Evolutionary conservation across 202 grass and related monocot genomes (phyloP).

Genomic region (Musa balbisiana): DNA sequence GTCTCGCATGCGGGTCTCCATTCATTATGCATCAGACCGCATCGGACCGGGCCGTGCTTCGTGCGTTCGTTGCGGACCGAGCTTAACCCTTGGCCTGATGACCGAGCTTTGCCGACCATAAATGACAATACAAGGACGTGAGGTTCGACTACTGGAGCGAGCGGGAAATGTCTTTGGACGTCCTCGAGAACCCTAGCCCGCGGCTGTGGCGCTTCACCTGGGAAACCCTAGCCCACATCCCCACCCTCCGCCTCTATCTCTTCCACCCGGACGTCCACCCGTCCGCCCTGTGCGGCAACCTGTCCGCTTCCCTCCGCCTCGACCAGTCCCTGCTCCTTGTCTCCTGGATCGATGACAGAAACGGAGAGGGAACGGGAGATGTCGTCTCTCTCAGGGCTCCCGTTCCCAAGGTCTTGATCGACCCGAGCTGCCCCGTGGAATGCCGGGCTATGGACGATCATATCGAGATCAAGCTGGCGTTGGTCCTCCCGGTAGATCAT

Average conservation of each 20-base stretch:
- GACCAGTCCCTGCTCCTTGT: slow-evolving; percentile 49
- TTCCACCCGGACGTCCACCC: slow-evolving; percentile 28
- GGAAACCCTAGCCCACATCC: slow-evolving; percentile 59
- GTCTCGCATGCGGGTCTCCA: too few species aligned
- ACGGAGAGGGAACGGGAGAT: slow-evolving; percentile 1
- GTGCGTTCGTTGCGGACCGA: too few species aligned
- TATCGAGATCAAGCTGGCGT: slow-evolving; percentile 60
- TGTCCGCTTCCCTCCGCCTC: slow-evolving; percentile 46
- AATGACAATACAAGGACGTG: too few species aligned
- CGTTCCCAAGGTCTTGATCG: slow-evolving; percentile 69
- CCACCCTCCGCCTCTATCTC: slow-evolving; percentile 73
- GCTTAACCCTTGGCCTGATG: too few species aligned
- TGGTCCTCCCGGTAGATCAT: slow-evolving; percentile 81
- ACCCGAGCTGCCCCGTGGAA: slow-evolving; percentile 38
- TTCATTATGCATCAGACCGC: too few species aligned
- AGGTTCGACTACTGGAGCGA: not conserved
- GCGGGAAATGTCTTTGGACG: not conserved
- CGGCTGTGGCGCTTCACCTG: slow-evolving; percentile 73
- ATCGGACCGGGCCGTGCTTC: too few species aligned
- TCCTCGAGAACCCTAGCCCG: slow-evolving; percentile 11
- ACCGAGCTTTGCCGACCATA: too few species aligned
- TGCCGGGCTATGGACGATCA: slow-evolving; percentile 46
- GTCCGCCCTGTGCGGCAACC: not conserved
- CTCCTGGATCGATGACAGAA: slow-evolving; percentile 38
- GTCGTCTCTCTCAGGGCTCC: slow-evolving; percentile 39